These are phyloP conservation scores for Plectosphaerella sp. DNA, from an alignment of 2,329 filamentous ascomycete genomes.

Conservation along the genomic window DNA sequence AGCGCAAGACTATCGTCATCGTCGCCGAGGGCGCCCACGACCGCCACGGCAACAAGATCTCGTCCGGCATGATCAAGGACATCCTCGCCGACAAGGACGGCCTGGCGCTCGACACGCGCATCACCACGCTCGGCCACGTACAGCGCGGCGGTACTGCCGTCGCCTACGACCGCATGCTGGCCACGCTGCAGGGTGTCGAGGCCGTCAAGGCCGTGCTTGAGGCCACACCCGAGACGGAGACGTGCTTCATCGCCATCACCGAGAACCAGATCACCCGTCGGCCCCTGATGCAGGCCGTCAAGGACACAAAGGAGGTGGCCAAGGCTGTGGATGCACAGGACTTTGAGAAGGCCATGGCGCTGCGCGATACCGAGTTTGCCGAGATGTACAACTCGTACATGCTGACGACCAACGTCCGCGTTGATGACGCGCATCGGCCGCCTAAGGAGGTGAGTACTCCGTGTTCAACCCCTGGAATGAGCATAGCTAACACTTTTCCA, in stretches of 20 bases:
- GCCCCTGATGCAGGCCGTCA: slow-evolving; percentile 83
- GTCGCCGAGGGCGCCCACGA: slow-evolving; percentile 94
- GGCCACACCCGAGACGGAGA: slow-evolving; percentile 82
- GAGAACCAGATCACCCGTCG: slow-evolving; percentile 97
- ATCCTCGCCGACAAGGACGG: slow-evolving; percentile 75
- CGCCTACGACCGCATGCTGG: slow-evolving; percentile 90
- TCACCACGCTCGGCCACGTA: slow-evolving; percentile 95
- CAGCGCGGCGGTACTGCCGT: slow-evolving; percentile 90
- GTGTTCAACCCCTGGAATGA: not conserved
- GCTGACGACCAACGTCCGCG: slow-evolving; percentile 80
- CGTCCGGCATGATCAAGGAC: slow-evolving; percentile 75
- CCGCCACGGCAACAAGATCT: slow-evolving; percentile 77
- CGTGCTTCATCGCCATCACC: slow-evolving; percentile 91
- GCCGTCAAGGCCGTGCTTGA: slow-evolving; percentile 89
- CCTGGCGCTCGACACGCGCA: slow-evolving; percentile 82
- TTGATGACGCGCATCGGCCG: slow-evolving; percentile 63
- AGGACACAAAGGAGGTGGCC: slow-evolving; percentile 79
- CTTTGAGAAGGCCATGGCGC: slow-evolving; percentile 80
- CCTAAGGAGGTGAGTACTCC: slow-evolving; percentile 58
- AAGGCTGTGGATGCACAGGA: slow-evolving; percentile 79
- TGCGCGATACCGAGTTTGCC: slow-evolving; percentile 88
- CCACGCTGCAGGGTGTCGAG: slow-evolving; percentile 89
- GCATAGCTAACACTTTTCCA: slow-evolving; percentile 20
- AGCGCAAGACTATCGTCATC: slow-evolving; percentile 97
- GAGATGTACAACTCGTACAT: slow-evolving; percentile 90